These are phyloP conservation scores for Teratosphaeriaceae sp. DNA, from an alignment of 2,329 filamentous ascomycete genomes.

Conservation along the genomic window DNA sequence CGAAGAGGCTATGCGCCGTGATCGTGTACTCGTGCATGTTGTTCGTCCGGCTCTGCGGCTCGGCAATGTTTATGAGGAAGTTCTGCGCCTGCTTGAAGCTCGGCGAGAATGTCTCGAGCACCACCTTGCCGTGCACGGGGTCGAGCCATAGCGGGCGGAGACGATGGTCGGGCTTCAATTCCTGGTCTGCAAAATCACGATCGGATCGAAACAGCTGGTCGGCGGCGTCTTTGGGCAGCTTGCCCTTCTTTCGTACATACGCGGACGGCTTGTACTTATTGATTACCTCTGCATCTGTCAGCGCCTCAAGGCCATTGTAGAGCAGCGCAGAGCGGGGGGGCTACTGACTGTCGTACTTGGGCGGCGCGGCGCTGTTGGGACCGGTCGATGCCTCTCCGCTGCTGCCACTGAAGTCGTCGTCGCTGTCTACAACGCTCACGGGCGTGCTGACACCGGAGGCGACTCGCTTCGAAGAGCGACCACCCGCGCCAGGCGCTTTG, in stretches of 20 bases:
- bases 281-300: conserved; percentile 34
- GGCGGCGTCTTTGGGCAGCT: conserved; percentile 44
- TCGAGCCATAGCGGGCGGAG: conserved; percentile 94
- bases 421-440: conserved; percentile 45
- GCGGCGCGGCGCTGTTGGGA: conserved; percentile 12
- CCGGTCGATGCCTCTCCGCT: conserved; percentile 18
- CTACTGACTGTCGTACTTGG: conserved; percentile 36
- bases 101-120: conserved; percentile 89
- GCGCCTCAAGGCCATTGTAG: conserved; percentile 15
- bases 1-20: conserved; percentile 88
- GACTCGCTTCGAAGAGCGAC: conserved; percentile 30
- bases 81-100: conserved; percentile 82
- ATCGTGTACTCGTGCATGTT: conserved; percentile 92
- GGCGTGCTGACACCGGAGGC: conserved; percentile 37
- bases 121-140: conserved; percentile 76
- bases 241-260: conserved; percentile 37
- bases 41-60: conserved; percentile 81
- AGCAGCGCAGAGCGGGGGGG: conserved; percentile 7
- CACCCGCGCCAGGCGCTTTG: conserved; percentile 32
- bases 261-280: conserved; percentile 37
- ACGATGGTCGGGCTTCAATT: conserved; percentile 79
- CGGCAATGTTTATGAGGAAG: conserved; percentile 91
- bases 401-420: conserved; percentile 50
- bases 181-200: conserved; percentile 74
- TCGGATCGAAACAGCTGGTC: conserved; percentile 50